phyloP scores from a whole-genome alignment of 2,329 filamentous ascomycete species.

The Phaeosphaeriaceae sp. region DNA sequence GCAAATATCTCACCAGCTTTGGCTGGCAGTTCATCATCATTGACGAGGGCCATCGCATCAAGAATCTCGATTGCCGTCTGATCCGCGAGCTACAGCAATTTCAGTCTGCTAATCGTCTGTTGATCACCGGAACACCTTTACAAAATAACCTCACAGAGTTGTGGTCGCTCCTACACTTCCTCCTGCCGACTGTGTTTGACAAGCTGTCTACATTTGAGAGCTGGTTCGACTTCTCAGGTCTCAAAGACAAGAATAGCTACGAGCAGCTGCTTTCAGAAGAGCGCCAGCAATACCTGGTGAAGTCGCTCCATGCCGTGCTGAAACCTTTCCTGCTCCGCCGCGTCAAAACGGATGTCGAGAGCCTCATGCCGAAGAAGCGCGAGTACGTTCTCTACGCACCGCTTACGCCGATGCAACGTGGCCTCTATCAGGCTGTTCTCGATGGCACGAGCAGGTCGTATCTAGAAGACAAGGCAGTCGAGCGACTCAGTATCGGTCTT shows the following conservation, averaged over 20 bases:
- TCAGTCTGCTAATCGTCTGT: slow-evolving; percentile 83
- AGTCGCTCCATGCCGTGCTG: slow-evolving; percentile 89
- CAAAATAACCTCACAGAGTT: slow-evolving; percentile 96
- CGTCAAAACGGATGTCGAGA: slow-evolving; percentile 92
- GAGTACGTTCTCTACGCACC: slow-evolving; percentile 97
- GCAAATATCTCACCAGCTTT: slow-evolving; percentile 79
- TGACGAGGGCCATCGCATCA: slow-evolving; percentile 95
- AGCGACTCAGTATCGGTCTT: slow-evolving; percentile 62
- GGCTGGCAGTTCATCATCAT: slow-evolving; percentile 99
- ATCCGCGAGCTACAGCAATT: slow-evolving; percentile 90
- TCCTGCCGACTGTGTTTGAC: slow-evolving; percentile 91
- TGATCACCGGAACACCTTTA: slow-evolving; percentile 93
- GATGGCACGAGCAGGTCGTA: slow-evolving; percentile 59
- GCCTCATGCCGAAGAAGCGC: slow-evolving; percentile 89
- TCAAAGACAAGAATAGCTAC: slow-evolving; percentile 82
- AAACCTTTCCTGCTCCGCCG: slow-evolving; percentile 89
- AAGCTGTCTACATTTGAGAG: slow-evolving; percentile 91
- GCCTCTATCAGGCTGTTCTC: slow-evolving; percentile 82
- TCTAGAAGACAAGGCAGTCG: slow-evolving; percentile 78
- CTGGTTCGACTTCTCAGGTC: slow-evolving; percentile 96
- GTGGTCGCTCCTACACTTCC: slow-evolving; percentile 93
- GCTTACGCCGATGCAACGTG: slow-evolving; percentile 87
- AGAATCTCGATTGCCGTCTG: slow-evolving; percentile 92
- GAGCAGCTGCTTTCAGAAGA: slow-evolving; percentile 81
- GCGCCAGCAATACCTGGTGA: slow-evolving; percentile 76